Base-by-base conservation (phyloP, 1,284 basidiomycete genomes). In the Boletus coffeatus region DNA sequence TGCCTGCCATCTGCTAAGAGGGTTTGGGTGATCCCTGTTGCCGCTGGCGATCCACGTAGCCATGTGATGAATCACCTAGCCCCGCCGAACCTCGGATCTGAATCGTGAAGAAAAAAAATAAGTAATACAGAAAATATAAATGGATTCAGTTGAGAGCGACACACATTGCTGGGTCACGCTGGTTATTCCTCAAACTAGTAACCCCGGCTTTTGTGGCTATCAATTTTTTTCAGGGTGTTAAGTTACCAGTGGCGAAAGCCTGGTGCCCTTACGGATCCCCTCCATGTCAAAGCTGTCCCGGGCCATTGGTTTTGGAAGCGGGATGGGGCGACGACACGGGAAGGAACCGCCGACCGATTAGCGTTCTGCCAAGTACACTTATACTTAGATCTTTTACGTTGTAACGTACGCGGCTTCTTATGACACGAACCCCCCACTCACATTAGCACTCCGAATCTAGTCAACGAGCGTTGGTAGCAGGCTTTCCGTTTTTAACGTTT, bases 1-100 rank as follows among this genome's bases (percentile, higher is more conserved):
- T 58, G 61, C 55, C 67, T 58, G 56, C 53, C 39, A 39, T 55
- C 41, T 55, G 16, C 46, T 60, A 59, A 55, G 56, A 53, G 55
- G 34, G 52, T 32, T 61, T 58, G 37, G 34, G 58, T 41, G 48
- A 50, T 21, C 18, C 18, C 18, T 18, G 18, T 50, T 50, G 48
- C 48, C 48, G 48, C 18, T 21, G 48, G 48, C 11, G 48, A 58
- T 53, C 46, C 65, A 61, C 50, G 57, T 63, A 57, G 46, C 64
- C 61, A 62, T 65, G 70, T 61, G 70, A 67, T 67, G 59, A 61
- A 59, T 53, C 48, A 46, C 36, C 58, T 32, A 25, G 18, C 46
- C 55, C 9, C 48, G 18, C 18, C 21, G 18, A 25, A 5, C 18
- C 18, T 37, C 37, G 13, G 37, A 13, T 50, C 48, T 50, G 48